Conservation (phyloP, 164 flowering plant species). For the Liquidambar formosana region DNA sequence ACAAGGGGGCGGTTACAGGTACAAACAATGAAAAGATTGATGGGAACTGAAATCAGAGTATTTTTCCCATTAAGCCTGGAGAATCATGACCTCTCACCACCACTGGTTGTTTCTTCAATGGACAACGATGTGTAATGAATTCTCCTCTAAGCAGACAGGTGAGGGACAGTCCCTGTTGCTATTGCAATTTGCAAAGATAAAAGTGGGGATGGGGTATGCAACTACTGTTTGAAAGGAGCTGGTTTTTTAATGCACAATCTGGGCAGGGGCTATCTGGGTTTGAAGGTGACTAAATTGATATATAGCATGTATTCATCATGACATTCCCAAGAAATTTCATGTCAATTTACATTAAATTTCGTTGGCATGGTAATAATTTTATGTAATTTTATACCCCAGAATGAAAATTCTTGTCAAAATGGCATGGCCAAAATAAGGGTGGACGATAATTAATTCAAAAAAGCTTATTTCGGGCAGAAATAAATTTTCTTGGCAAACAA, state of each 20-base stretch:
- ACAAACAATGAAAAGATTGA: conserved; percentile 28
- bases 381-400: too few relatives aligned
- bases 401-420: too few relatives aligned
- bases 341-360: too few relatives aligned
- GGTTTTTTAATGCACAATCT: not conserved
- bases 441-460: too few relatives aligned
- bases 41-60: conserved; percentile 23
- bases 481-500: too few relatives aligned
- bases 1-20: conserved; percentile 13
- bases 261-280: not conserved
- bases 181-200: conserved; percentile 19
- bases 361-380: too few relatives aligned
- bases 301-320: too few relatives aligned
- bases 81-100: conserved; percentile 8
- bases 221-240: not conserved
- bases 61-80: conserved; percentile 23
- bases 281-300: too few relatives aligned
- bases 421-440: too few relatives aligned
- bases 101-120: conserved; percentile 15
- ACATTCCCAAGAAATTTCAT: too few relatives aligned
- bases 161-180: conserved; percentile 28
- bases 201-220: conserved; percentile 15
- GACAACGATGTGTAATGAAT: conserved; percentile 24
- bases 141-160: conserved; percentile 31
- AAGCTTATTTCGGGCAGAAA: too few relatives aligned